Evolutionary conservation across 257 asterid genomes (phyloP).

Genomic region (Vinca minor): DNA sequence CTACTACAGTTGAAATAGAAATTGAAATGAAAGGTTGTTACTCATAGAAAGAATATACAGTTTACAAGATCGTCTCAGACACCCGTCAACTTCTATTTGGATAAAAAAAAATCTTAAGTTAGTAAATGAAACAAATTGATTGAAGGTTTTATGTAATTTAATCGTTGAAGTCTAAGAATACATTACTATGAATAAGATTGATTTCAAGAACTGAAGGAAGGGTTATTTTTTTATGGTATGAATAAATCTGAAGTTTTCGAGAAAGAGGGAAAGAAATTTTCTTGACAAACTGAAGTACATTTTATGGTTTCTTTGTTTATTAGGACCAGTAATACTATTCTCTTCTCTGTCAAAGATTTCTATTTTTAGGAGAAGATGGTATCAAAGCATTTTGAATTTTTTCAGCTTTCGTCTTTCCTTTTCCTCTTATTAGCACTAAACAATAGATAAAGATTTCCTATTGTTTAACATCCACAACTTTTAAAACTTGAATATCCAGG

Average conservation of each 20-base stretch:
- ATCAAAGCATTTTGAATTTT: not conserved
- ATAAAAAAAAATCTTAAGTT: not conserved
- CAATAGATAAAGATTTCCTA: not conserved
- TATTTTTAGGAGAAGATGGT: too few relatives aligned
- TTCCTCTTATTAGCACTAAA: not conserved
- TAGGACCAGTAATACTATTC: not conserved
- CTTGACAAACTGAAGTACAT: not conserved
- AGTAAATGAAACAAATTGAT: not conserved
- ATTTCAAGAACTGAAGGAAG: not conserved
- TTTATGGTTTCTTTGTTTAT: not conserved
- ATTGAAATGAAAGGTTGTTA: not conserved
- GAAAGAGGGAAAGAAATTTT: not conserved
- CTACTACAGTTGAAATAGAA: too few relatives aligned
- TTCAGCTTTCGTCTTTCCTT: not conserved
- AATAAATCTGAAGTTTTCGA: too few relatives aligned
- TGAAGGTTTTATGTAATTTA: not conserved
- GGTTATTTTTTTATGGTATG: not conserved
- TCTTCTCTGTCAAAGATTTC: conserved; percentile 4
- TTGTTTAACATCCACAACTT: not conserved
- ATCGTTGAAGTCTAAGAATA: not conserved
- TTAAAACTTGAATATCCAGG: not conserved
- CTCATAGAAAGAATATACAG: not conserved
- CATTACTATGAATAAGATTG: not conserved
- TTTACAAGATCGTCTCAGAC: not conserved
- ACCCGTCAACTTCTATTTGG: not conserved